Base-by-base conservation (phyloP, 352 stramenopile genomes). In the Phytophthora foliorum region DNA sequence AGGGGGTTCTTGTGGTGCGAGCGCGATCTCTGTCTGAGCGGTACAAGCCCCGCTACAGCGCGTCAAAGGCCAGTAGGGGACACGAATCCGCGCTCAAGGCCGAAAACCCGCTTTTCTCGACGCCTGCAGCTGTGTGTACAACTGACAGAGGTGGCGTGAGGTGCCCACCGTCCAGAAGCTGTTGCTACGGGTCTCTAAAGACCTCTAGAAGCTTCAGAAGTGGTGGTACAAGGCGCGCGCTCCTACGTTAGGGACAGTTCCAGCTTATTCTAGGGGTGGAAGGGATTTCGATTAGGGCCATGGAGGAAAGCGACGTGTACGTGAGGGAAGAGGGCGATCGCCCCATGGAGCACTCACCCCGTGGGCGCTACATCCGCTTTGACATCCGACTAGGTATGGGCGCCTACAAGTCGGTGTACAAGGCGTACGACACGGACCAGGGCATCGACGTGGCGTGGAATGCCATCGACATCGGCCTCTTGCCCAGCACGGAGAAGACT, bases 361-460 rank as follows among this genome's bases (percentile, higher is more conserved):
- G 88, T n/a, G 88, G 84, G 1, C 84, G 87, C 25, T 95, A 95
- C 74, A 93, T 95, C 63, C 88, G 88, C 52, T 95, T 95, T 57
- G 86, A 95, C 63, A 89, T 92, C 57, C 83, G 84, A n/a, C 70
- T 95, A 19, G 88, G 88, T 58, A 92, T 78, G 21, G 88, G 88
- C 50, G 88, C 91, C 41, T 97, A 97, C 78, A 97, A 97, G 73
- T 93, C 88, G 8, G 89, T 97, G 36, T 98, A 97, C 72, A 96
- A 97, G 69, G 93, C 90, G 16, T 99, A 99, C 80, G 98, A 99
- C 77, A 99, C 97, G 22, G 96, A 98, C 65, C 96, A 99, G 74
- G 98, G 98, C 51, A 99, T 99, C 63, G 97, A 99, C 74, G 97
- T 99, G 57, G 98, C 98, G 14, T 99, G 98, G 98, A 99, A 99